These are phyloP conservation scores for Globisporangium nodosum DNA, from an alignment of 352 stramenopile genomes.

Conservation along the genomic window DNA sequence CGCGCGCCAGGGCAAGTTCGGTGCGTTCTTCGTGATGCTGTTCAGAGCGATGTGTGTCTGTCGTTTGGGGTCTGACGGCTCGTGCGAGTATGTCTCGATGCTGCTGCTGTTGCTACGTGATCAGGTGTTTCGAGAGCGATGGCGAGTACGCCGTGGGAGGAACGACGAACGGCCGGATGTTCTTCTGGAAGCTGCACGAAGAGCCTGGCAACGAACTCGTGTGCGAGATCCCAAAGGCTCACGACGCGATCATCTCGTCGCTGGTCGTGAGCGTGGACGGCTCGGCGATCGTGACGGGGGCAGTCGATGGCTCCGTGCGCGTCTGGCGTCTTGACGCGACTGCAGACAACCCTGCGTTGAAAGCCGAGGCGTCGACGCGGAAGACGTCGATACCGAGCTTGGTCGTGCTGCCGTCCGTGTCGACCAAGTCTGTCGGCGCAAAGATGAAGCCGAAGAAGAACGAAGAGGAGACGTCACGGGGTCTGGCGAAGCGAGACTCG, in stretches of 20 bases:
- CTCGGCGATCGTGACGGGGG: slow-evolving; percentile 50
- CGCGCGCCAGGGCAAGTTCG: slow-evolving; percentile 44
- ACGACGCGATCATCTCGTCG: slow-evolving; percentile 57
- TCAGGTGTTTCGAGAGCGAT: slow-evolving; percentile 65
- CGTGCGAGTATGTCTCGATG: not conserved
- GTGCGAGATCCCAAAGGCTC: slow-evolving; percentile 53
- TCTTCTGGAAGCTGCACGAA: slow-evolving; percentile 67
- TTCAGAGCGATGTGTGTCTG: not conserved
- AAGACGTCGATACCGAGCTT: slow-evolving; percentile 1
- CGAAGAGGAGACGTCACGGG: not conserved
- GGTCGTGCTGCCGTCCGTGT: not conserved
- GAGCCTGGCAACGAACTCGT: slow-evolving; percentile 35
- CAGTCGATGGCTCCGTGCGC: slow-evolving; percentile 51
- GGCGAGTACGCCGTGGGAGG: slow-evolving; percentile 64
- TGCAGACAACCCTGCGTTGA: not conserved
- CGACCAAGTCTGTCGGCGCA: not conserved
- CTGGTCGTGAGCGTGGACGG: slow-evolving; percentile 50
- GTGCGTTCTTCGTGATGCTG: slow-evolving; percentile 10
- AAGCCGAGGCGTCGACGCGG: slow-evolving; percentile 4
- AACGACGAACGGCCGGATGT: slow-evolving; percentile 48
- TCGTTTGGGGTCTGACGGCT: not conserved
- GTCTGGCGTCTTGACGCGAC: slow-evolving; percentile 41
- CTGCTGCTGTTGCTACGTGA: not conserved
- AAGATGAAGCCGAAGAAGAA: not conserved
- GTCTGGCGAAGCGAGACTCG: not conserved